A percentile compares a stretch with the other conserved stretches of the same genome.
Conservation (phyloP, 345 rosid species). For the Gossypium arboreum region DNA sequence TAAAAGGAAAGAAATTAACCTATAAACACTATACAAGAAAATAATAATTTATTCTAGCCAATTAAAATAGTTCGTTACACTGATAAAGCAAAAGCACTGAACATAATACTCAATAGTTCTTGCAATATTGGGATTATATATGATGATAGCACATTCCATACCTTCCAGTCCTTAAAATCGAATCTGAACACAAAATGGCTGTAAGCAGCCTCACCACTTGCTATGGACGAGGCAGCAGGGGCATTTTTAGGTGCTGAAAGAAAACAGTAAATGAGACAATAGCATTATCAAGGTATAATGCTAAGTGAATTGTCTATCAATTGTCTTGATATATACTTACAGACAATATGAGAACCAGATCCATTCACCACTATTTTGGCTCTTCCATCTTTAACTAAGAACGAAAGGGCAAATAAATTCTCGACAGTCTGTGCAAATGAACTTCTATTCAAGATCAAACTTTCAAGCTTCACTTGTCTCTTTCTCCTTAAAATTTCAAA, state of each 20-base stretch:
- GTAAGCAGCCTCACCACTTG: constrained; percentile 58
- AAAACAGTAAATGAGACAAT: constrained; percentile 8
- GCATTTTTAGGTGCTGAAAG: constrained; percentile 78
- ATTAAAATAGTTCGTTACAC: not conserved
- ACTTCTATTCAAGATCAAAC: constrained; percentile 59
- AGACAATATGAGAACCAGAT: constrained; percentile 61
- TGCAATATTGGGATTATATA: not conserved
- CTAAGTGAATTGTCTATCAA: not conserved
- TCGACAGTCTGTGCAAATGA: constrained; percentile 92
- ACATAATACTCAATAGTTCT: not conserved
- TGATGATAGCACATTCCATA: constrained; percentile 18
- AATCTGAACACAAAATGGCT: constrained; percentile 85
- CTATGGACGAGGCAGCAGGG: constrained; percentile 50
- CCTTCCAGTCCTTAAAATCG: constrained; percentile 93
- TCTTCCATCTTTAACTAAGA: constrained; percentile 87
- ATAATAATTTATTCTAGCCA: not conserved
- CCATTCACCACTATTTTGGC: constrained; percentile 53
- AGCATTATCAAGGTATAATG: not conserved
- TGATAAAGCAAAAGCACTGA: not conserved
- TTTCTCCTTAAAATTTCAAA: constrained; percentile 57
- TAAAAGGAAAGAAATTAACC: not conserved
- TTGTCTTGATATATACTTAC: constrained; percentile 38
- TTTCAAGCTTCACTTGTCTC: constrained; percentile 61
- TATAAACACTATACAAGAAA: not conserved
- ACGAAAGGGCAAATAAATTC: constrained; percentile 84